These are phyloP conservation scores for Fusarium torulosum DNA, from an alignment of 2,329 filamentous ascomycete genomes.

Conservation along the genomic window DNA sequence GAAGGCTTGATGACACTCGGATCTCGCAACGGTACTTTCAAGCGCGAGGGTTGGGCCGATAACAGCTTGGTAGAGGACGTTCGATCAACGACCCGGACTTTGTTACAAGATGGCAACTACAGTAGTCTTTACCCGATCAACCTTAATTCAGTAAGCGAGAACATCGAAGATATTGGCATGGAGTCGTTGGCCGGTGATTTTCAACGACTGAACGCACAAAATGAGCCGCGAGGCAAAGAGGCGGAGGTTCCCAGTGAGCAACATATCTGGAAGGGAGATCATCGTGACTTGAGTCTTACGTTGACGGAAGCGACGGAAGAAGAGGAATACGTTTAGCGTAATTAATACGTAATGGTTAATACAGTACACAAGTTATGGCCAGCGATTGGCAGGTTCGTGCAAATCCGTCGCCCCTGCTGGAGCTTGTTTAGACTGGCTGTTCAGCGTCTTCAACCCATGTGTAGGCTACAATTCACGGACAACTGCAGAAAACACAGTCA, in stretches of 20 bases:
- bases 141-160: slow-evolving; percentile 8
- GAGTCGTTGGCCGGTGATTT: slow-evolving; percentile 12
- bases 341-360: not conserved
- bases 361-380: not conserved
- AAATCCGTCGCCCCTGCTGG: not conserved
- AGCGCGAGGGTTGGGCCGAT: not conserved
- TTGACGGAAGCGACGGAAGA: slow-evolving; percentile 27
- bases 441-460: too few species aligned
- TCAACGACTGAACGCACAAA: not conserved
- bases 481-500: not conserved
- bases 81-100: not conserved
- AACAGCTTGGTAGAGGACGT: slow-evolving; percentile 20
- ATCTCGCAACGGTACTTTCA: slow-evolving; percentile 15
- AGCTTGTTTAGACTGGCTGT: not conserved
- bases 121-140: slow-evolving; percentile 25
- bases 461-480: not conserved
- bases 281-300: slow-evolving; percentile 13
- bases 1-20: slow-evolving; percentile 23
- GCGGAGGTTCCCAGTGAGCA: not conserved
- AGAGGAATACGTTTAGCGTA: not conserved
- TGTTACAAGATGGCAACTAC: not conserved
- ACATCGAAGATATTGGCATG: slow-evolving; percentile 19
- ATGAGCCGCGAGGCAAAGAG: not conserved
- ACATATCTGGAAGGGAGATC: slow-evolving; percentile 16
- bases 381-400: too few species aligned